Evolutionary conservation across 805 yeast species (phyloP).

Genomic region (Grigorovia yakushimaensis): DNA sequence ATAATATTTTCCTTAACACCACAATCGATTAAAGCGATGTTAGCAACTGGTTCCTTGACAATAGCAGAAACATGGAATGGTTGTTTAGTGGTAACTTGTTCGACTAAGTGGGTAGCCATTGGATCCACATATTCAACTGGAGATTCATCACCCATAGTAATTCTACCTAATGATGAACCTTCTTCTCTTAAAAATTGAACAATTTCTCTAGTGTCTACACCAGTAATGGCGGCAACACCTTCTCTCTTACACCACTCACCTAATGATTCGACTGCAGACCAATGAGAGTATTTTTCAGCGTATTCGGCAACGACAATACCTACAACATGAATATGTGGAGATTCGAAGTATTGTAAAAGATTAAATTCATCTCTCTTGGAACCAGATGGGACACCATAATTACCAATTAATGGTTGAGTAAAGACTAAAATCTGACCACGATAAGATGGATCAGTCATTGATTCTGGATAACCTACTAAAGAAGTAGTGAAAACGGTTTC

Average conservation of each 20-base stretch:
- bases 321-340: slow-evolving; percentile 83
- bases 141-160: slow-evolving; percentile 52
- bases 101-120: slow-evolving; percentile 78
- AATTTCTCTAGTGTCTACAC: slow-evolving; percentile 93
- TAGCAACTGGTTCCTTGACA: slow-evolving; percentile 35
- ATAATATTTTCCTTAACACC: slow-evolving; percentile 97
- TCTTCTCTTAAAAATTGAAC: slow-evolving; percentile 90
- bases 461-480: slow-evolving; percentile 95
- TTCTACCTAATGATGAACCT: slow-evolving; percentile 88
- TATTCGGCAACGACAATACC: slow-evolving; percentile 96
- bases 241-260: slow-evolving; percentile 95
- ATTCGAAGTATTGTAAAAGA: slow-evolving; percentile 81
- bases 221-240: slow-evolving; percentile 92
- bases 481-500: slow-evolving; percentile 98
- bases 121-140: slow-evolving; percentile 71
- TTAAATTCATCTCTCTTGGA: slow-evolving; percentile 73
- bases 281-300: slow-evolving; percentile 93
- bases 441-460: slow-evolving; percentile 98
- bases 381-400: slow-evolving; percentile 94
- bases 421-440: slow-evolving; percentile 93
- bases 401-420: slow-evolving; percentile 96
- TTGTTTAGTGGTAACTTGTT: slow-evolving; percentile 87
- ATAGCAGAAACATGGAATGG: slow-evolving; percentile 82
- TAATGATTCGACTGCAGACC: slow-evolving; percentile 97
- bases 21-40: slow-evolving; percentile 91